These are phyloP conservation scores for Sporisorium reilianum DNA, from an alignment of 1,284 basidiomycete genomes.

Conservation along the genomic window DNA sequence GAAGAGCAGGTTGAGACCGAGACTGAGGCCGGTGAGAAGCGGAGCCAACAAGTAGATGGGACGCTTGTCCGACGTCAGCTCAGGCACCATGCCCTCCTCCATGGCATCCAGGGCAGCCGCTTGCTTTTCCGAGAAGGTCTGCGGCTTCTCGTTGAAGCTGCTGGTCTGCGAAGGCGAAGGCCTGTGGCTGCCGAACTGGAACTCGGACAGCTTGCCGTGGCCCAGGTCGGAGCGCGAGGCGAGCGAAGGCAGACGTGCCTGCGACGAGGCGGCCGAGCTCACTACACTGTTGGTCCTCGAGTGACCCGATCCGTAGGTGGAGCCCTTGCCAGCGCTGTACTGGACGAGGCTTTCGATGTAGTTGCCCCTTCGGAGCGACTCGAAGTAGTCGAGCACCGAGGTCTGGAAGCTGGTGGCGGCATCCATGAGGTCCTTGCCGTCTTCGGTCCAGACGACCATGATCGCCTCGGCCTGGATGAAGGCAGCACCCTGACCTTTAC, in stretches of 20 bases:
- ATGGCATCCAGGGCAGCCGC: constrained; percentile 9
- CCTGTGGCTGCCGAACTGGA: constrained; percentile 11
- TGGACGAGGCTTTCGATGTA: constrained; percentile 18
- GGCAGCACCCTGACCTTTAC: constrained; percentile 85
- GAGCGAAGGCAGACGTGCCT: constrained; percentile 17
- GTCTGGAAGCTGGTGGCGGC: constrained; percentile 28
- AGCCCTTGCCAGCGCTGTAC: constrained; percentile 20
- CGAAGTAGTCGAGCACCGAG: constrained; percentile 36
- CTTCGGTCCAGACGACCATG: constrained; percentile 81
- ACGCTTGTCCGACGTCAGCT: constrained; percentile 47
- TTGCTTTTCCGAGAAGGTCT: constrained; percentile 22
- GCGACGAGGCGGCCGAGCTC: constrained; percentile 30
- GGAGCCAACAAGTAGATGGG: constrained; percentile 82
- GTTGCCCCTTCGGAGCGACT: constrained; percentile 24
- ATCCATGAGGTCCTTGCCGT: constrained; percentile 71
- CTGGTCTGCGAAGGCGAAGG: constrained; percentile 8
- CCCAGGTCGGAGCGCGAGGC: constrained; percentile 22
- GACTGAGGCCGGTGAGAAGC: constrained; percentile 79
- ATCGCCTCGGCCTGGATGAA: constrained; percentile 83
- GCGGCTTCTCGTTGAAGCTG: constrained; percentile 20
- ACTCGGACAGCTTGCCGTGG: constrained; percentile 17
- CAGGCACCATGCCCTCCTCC: constrained; percentile 21
- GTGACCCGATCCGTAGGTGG: constrained; percentile 17
- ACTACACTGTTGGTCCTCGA: constrained; percentile 17
- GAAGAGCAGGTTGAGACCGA: constrained; percentile 70